These are phyloP conservation scores for Backusella sp. DNA, from an alignment of 192 early-diverging fungal genomes.

Conservation along the genomic window DNA sequence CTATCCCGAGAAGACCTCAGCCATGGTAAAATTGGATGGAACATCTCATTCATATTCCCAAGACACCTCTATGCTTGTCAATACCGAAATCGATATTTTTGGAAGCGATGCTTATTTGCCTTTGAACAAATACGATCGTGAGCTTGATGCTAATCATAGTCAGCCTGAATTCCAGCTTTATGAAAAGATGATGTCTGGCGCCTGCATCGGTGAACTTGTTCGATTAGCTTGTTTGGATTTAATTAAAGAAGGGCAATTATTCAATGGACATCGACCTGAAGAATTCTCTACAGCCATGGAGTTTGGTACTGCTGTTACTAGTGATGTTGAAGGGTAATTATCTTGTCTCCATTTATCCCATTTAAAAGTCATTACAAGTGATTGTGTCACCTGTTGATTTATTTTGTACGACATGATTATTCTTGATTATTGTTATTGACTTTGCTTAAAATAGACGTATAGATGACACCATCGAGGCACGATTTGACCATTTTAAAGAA, in stretches of 20 bases:
- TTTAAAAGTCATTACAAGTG: background rate
- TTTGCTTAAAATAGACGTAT: slow-evolving; percentile 62
- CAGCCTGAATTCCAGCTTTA: slow-evolving; percentile 86
- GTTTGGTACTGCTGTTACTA: slow-evolving; percentile 44
- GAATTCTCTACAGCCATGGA: slow-evolving; percentile 56
- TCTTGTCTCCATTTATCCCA: background rate
- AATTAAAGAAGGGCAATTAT: slow-evolving; percentile 71
- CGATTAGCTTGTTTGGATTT: slow-evolving; percentile 80
- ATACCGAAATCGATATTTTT: slow-evolving; percentile 94
- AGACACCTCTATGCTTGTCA: slow-evolving; percentile 79
- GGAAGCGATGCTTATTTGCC: slow-evolving; percentile 77
- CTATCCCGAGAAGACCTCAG: slow-evolving; percentile 79
- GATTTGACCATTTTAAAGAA: slow-evolving; percentile 7
- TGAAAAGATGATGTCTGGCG: slow-evolving; percentile 96
- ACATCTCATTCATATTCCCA: slow-evolving; percentile 47
- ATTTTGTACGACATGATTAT: slow-evolving; percentile 4
- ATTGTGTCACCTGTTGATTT: background rate
- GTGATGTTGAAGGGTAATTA: slow-evolving; percentile 42
- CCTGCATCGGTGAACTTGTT: slow-evolving; percentile 90
- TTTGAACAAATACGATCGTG: slow-evolving; percentile 79
- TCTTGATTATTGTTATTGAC: slow-evolving; percentile 36
- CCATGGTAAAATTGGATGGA: slow-evolving; percentile 68
- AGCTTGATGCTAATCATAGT: slow-evolving; percentile 74
- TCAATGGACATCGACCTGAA: slow-evolving; percentile 60
- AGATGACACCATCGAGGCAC: slow-evolving; percentile 52